Base-by-base conservation (phyloP, 306 rosid species). In the Castanea mollissima region DNA sequence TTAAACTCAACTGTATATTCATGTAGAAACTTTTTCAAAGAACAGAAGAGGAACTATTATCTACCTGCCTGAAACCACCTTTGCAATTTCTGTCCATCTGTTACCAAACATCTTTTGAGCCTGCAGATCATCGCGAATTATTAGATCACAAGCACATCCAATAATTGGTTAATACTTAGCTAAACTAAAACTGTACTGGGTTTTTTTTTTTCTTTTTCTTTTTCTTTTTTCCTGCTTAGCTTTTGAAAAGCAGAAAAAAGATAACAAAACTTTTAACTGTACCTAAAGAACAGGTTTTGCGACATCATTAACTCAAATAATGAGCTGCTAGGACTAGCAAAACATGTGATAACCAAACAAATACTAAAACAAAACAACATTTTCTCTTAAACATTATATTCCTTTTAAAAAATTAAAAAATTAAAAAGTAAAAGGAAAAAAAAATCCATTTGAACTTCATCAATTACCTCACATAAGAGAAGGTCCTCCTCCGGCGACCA, bases 61-160 rank as follows among this genome's bases (percentile, higher is more conserved):
- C 79, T 88, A 96, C 99, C 99, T 96, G 91, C 99, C 99, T 83
- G 99, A 93, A 87, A 96, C 98, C 86, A 96, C 99, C 89, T 93
- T 96, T 2, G 99, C 98, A 84, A 96, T 96, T 85, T 96, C 99
- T 29, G 99, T 96, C 99, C 99, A 96, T 76, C 98, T 87, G 83
- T 96, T 96, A 49, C 99, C 99, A 77, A 90, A 96, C 78, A 96
- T 81, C 83, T 92, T 96, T 70, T 96, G 99, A 74, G 99, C 99
- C 99, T 96, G 84, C 74, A 82, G 70, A 88, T 51, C 85, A 78
- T 69, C 80, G 67, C 71, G 58, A 74, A 23, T 77, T 70, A 88
- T 75, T 56, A 89, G 75, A 69, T 75, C 56, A 41, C 18, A 41
- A 69, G 68, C 86, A 63, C 67, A 72, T 73, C 74, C 72, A 85